Evolutionary conservation across 805 yeast genomes (phyloP).

Genomic region (Priceomyces fermenticarens): DNA sequence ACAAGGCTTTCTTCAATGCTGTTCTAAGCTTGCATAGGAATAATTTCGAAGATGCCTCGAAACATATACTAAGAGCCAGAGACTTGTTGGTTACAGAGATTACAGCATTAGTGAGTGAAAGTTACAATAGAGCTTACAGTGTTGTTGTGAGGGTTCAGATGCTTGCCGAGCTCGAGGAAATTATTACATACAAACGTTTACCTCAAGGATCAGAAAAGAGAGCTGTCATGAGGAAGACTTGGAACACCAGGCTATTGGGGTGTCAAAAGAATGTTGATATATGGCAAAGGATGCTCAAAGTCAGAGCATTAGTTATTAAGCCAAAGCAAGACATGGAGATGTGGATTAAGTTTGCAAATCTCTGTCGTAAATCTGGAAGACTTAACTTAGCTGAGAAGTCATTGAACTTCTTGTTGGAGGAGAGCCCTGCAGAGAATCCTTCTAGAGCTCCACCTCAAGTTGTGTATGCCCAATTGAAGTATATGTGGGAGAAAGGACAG

Average conservation of each 20-base stretch:
- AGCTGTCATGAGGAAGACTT: conserved; percentile 77
- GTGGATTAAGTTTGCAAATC: conserved; percentile 97
- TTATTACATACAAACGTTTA: conserved; percentile 79
- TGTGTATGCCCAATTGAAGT: conserved; percentile 93
- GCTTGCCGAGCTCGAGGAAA: conserved; percentile 95
- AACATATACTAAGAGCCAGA: conserved; percentile 79
- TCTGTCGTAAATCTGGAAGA: conserved; percentile 92
- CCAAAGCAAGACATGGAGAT: conserved; percentile 97
- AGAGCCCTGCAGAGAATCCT: conserved; percentile 57
- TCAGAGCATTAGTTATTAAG: conserved; percentile 85
- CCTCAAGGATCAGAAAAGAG: conserved; percentile 83
- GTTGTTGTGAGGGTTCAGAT: conserved; percentile 96
- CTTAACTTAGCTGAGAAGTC: conserved; percentile 91
- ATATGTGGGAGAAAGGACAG: conserved; percentile 95
- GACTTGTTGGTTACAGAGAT: conserved; percentile 89
- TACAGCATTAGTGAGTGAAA: conserved; percentile 91
- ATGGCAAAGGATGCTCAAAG: conserved; percentile 96
- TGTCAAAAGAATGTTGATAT: conserved; percentile 97
- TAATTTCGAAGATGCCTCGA: conserved; percentile 76
- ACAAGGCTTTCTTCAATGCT: conserved; percentile 91
- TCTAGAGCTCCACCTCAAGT: conserved; percentile 94
- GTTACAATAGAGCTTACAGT: conserved; percentile 94
- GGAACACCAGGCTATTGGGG: conserved; percentile 90
- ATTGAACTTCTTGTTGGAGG: conserved; percentile 72
- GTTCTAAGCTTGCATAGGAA: conserved; percentile 81